Conservation (phyloP, 345 rosid species). For the Schrenkiella parvula region DNA sequence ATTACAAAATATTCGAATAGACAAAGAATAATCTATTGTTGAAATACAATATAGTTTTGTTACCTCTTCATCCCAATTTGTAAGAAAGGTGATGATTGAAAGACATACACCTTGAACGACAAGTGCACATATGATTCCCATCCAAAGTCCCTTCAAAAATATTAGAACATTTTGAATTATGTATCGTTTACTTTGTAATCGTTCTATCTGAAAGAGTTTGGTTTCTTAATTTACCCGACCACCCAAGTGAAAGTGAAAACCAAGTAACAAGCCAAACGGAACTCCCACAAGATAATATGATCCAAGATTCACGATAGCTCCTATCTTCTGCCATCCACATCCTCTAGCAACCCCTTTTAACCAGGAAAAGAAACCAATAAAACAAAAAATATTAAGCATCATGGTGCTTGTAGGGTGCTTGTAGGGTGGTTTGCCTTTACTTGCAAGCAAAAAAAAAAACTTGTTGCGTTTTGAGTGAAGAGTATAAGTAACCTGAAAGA, state of each 20-base stretch:
- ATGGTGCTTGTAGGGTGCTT: not conserved
- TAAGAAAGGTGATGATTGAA: conserved; percentile 21
- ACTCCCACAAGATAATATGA: conserved; percentile 46
- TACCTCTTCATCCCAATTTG: conserved; percentile 46
- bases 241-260: conserved; percentile 37
- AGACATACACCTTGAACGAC: conserved; percentile 38
- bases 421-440: not conserved
- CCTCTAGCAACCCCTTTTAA: conserved; percentile 49
- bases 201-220: not conserved
- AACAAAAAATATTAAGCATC: not conserved
- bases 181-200: not conserved
- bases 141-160: conserved; percentile 48
- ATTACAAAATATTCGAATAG: not conserved
- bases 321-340: conserved; percentile 54
- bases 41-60: not conserved
- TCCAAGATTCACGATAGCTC: conserved; percentile 43
- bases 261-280: conserved; percentile 39
- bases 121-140: conserved; percentile 47
- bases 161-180: not conserved
- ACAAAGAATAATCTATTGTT: not conserved
- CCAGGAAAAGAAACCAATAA: not conserved
- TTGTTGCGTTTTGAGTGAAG: not conserved
- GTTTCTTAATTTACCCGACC: conserved; percentile 32
- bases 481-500: conserved; percentile 42
- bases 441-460: conserved; percentile 1